Evolutionary conservation across 768 basidiomycete species (phyloP).

Genomic region (Phallus indusiatus): DNA sequence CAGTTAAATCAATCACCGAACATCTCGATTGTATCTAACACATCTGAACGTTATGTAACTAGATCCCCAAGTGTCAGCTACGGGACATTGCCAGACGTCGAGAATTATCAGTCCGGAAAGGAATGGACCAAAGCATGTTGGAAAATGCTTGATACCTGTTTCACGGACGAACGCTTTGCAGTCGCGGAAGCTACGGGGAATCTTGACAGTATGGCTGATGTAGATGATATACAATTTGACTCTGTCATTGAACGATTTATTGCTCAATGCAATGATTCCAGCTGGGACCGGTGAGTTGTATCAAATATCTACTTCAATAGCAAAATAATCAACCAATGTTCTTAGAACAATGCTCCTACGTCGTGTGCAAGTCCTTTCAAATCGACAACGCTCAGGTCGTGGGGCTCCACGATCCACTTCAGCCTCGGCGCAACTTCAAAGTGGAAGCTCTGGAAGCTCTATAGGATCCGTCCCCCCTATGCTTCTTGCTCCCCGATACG

Average conservation of each 20-base stretch:
- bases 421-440: slow-evolving; percentile 10
- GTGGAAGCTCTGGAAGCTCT: background rate
- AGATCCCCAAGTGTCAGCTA: background rate
- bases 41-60: no score
- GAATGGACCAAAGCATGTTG: slow-evolving; percentile 71
- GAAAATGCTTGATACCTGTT: slow-evolving; percentile 71
- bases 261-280: slow-evolving; percentile 27
- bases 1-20: background rate
- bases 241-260: slow-evolving; percentile 54
- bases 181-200: slow-evolving; percentile 26
- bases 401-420: slow-evolving; percentile 46
- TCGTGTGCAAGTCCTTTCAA: slow-evolving; percentile 46
- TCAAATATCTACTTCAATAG: background rate
- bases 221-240: slow-evolving; percentile 42
- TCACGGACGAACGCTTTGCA: slow-evolving; percentile 59
- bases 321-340: background rate
- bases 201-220: slow-evolving; percentile 36
- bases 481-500: slow-evolving; percentile 45
- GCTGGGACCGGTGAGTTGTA: slow-evolving; percentile 29
- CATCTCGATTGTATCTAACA: no score
- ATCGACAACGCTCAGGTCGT: slow-evolving; percentile 48
- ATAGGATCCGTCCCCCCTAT: slow-evolving; percentile 27
- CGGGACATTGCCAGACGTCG: background rate
- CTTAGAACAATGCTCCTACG: slow-evolving; percentile 41
- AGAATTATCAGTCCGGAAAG: slow-evolving; percentile 11